These are phyloP conservation scores for Flaveria bidentis DNA, from an alignment of 129 eudicot genomes.

Conservation along the genomic window DNA sequence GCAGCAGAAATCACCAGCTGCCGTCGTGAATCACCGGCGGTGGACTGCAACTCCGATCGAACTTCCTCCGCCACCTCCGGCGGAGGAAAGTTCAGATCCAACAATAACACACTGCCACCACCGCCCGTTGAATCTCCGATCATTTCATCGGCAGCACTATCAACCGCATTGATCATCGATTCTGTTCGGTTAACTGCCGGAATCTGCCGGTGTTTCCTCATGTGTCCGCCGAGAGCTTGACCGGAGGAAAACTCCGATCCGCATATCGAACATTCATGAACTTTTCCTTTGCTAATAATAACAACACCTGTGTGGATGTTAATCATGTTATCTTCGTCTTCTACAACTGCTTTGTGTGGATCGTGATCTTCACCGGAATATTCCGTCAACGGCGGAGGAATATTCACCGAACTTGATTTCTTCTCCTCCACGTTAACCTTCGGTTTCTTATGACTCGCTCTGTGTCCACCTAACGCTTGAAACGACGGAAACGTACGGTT, in stretches of 20 bases:
- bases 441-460: conserved; percentile 85
- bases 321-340: conserved; percentile 15
- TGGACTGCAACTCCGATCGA: conserved; percentile 37
- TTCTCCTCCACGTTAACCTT: conserved; percentile 39
- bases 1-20: conserved; percentile 47
- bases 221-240: conserved; percentile 94
- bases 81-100: conserved; percentile 93
- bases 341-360: conserved; percentile 20
- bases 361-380: conserved; percentile 21
- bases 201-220: conserved; percentile 71
- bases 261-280: conserved; percentile 88
- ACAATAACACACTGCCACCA: conserved; percentile 33
- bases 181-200: conserved; percentile 20
- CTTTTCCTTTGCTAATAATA: conserved; percentile 14
- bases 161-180: neutral
- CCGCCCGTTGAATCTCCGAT: conserved; percentile 14
- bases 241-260: conserved; percentile 84
- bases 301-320: neutral
- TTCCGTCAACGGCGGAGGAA: conserved; percentile 25
- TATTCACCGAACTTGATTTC: conserved; percentile 5
- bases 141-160: neutral
- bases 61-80: conserved; percentile 35
- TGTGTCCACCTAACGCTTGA: conserved; percentile 93
- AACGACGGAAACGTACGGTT: conserved; percentile 77
- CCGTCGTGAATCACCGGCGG: conserved; percentile 18